Evolutionary conservation across 1,284 basidiomycete genomes (phyloP), one percentile per base, ranked within the genome.

Genomic region (Boletus semigastroideus): DNA sequence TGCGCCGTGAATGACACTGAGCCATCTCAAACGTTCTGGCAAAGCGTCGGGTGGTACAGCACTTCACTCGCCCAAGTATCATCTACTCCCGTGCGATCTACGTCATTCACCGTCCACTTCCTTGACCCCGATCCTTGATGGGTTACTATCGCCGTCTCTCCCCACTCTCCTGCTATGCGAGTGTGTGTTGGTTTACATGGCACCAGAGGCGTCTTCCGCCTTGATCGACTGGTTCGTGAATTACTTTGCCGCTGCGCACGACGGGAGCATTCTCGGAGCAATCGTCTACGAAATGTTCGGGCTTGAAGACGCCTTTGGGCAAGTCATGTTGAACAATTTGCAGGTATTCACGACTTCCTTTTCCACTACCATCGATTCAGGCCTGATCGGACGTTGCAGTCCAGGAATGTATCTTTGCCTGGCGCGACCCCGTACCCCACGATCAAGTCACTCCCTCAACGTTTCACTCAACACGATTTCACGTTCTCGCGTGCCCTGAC

Each of bases 201-300:
- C 74, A 0, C 83, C 89, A 0, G 64, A 70, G 6, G 74, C 78
- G 4, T 12, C 86, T 0, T 72, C 77, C 22, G 72, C 73, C 0
- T 66, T 96, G n/a, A 73, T 96, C 6, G 66, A 73, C 34, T 94
- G 90, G 88, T 94, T 94, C 64, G 75, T 79, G 1, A 72, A 80
- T 44, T 78, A 78, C 53, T 87, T 87, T 62, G 20, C 45, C 8
- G 62, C 61, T 10, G 20, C 42, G 13, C 17, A 42, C 4, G 39
- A 51, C 6, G 46, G 42, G 16, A 48, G 54, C n/a, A 12, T 50
- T 36, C 52, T 87, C 2, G 84, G 84, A 39, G 76, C 74, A 9
- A 71, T 94, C 10, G 78, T 92, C 12, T 97, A 97, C 64, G 94
- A 97, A 67, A 95, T 95, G 87, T 93, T 92, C 61, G 85, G 86